A percentile compares a stretch with the other conserved stretches of the same genome.
Conservation (phyloP, 495 filamentous ascomycete species). For the Thermochaetoides thermophila region DNA sequence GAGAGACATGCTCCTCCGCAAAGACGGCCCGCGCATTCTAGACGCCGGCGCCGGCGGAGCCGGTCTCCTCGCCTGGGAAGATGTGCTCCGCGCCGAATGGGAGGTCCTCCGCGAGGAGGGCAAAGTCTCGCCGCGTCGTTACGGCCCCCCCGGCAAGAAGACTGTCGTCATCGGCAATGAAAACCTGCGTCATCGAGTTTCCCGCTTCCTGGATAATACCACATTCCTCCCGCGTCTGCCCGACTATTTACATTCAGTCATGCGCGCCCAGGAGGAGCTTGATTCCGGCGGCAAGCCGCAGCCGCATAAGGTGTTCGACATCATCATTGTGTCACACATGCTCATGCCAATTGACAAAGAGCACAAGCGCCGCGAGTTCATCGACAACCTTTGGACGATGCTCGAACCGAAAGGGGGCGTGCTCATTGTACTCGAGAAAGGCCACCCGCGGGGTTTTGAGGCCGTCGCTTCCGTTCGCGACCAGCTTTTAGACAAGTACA, state of each 20-base stretch:
- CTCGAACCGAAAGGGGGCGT: constrained; percentile 75
- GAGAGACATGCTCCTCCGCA: constrained; percentile 47
- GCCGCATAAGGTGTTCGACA: constrained; percentile 65
- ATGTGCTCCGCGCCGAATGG: constrained; percentile 68
- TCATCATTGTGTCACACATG: constrained; percentile 79
- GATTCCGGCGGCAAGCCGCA: constrained; percentile 25
- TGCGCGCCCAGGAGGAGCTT: constrained; percentile 24
- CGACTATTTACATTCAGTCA: constrained; percentile 58
- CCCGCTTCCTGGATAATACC: constrained; percentile 68
- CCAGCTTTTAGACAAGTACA: constrained; percentile 58
- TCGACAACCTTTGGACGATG: constrained; percentile 80
- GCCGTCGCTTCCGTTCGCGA: constrained; percentile 71
- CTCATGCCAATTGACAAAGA: constrained; percentile 58
- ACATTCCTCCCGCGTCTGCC: constrained; percentile 85
- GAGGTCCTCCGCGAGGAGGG: constrained; percentile 43
- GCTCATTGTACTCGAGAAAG: constrained; percentile 81
- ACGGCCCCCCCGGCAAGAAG: constrained; percentile 31
- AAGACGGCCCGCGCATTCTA: constrained; percentile 54
- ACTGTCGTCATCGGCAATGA: constrained; percentile 36
- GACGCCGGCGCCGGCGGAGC: constrained; percentile 81
- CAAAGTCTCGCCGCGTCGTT: constrained; percentile 13
- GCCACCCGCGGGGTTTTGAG: constrained; percentile 81
- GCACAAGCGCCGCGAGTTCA: constrained; percentile 54
- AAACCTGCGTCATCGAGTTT: constrained; percentile 56
- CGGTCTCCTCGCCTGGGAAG: constrained; percentile 70